These are phyloP conservation scores for Fusarium robinianum DNA, from an alignment of 2,329 filamentous ascomycete genomes.

Conservation along the genomic window DNA sequence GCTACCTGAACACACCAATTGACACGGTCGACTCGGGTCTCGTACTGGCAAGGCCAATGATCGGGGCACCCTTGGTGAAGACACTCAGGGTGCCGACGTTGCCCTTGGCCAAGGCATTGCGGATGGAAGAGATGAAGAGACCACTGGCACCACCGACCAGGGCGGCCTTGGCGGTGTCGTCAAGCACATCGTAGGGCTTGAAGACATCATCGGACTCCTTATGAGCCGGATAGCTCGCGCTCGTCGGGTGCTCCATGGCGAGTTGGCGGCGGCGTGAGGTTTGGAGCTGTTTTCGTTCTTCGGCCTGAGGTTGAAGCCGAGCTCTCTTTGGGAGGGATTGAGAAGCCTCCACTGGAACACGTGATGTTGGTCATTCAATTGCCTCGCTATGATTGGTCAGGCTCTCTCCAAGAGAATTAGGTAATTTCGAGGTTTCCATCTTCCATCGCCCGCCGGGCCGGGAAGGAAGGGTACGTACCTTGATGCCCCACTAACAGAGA, in stretches of 20 bases:
- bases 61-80: slow-evolving; percentile 76
- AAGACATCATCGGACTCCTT: slow-evolving; percentile 49
- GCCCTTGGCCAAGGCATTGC: slow-evolving; percentile 82
- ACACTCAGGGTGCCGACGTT: slow-evolving; percentile 83
- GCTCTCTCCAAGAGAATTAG: slow-evolving; percentile 13
- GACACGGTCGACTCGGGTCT: background rate
- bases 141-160: slow-evolving; percentile 69
- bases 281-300: slow-evolving; percentile 37
- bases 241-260: slow-evolving; percentile 43
- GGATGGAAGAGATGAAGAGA: slow-evolving; percentile 73
- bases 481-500: slow-evolving; percentile 20
- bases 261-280: slow-evolving; percentile 19
- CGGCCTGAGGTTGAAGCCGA: slow-evolving; percentile 36
- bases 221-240: slow-evolving; percentile 36
- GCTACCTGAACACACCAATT: slow-evolving; percentile 26
- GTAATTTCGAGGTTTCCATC: slow-evolving; percentile 9
- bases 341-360: slow-evolving; percentile 37
- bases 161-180: slow-evolving; percentile 65
- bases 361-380: slow-evolving; percentile 46
- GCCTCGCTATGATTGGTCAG: slow-evolving; percentile 39
- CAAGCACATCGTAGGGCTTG: slow-evolving; percentile 76
- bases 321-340: slow-evolving; percentile 33
- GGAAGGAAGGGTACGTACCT: slow-evolving; percentile 36
- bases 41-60: slow-evolving; percentile 59
- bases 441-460: too few relatives aligned